Evolutionary conservation across 2,329 filamentous ascomycete genomes (phyloP).

Genomic region (Stagonosporopsis rhizophila): DNA sequence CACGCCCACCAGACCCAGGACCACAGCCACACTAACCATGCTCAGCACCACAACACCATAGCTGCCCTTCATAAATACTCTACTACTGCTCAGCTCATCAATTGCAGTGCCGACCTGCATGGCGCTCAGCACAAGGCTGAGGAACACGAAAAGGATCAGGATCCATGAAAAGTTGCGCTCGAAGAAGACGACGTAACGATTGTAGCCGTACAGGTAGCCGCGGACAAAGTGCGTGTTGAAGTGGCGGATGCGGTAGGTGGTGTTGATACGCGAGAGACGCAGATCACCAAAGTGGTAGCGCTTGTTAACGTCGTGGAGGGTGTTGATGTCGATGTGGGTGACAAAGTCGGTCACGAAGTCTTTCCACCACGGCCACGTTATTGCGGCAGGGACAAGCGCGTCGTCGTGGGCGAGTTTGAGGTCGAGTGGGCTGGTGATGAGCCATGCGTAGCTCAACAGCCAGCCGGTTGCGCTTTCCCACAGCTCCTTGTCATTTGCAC

Average conservation of each 20-base stretch:
- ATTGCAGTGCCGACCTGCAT: conserved; percentile 49
- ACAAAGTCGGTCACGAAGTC: conserved; percentile 38
- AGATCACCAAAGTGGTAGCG: conserved; percentile 49
- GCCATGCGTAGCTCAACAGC: conserved; percentile 47
- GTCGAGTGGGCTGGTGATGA: conserved; percentile 43
- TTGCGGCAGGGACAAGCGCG: conserved; percentile 35
- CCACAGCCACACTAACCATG: conserved; percentile 41
- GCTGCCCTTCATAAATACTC: conserved; percentile 33
- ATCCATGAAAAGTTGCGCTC: conserved; percentile 50
- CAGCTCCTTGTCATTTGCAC: conserved; percentile 6
- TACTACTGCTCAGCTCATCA: conserved; percentile 29
- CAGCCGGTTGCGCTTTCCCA: conserved; percentile 42
- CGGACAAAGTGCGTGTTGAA: conserved; percentile 45
- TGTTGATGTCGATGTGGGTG: conserved; percentile 37
- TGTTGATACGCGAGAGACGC: conserved; percentile 45
- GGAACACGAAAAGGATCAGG: conserved; percentile 48
- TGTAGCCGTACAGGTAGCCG: conserved; percentile 50
- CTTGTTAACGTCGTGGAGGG: conserved; percentile 46
- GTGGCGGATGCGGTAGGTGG: conserved; percentile 45
- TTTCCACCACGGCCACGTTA: conserved; percentile 48
- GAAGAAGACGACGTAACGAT: conserved; percentile 50
- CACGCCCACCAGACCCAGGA: conserved; percentile 35
- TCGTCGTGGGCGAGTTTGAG: conserved; percentile 43
- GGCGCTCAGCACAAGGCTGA: conserved; percentile 45
- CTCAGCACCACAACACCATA: conserved; percentile 48